A percentile compares a stretch with the other conserved stretches of the same genome.
These are phyloP conservation scores for Trichoderma aggressivum DNA, from an alignment of 2,329 filamentous ascomycete genomes.

Conservation along the genomic window DNA sequence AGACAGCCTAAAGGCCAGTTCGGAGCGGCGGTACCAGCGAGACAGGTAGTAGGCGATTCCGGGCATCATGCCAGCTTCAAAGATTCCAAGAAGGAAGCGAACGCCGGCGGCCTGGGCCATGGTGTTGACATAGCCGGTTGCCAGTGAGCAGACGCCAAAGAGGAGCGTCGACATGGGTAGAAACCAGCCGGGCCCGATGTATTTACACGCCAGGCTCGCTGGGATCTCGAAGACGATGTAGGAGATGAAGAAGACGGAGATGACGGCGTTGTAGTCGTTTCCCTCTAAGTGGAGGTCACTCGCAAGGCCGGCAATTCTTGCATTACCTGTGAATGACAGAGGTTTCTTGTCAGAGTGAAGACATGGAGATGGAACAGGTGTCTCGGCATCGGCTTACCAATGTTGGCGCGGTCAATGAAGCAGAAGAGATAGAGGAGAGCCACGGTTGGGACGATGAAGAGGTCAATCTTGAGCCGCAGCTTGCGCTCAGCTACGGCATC, in stretches of 20 bases:
- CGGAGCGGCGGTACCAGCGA: conserved; percentile 67
- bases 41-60: conserved; percentile 72
- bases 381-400: conserved; percentile 46
- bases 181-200: conserved; percentile 69
- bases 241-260: conserved; percentile 68
- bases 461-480: conserved; percentile 62
- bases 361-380: background rate
- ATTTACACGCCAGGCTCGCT: conserved; percentile 65
- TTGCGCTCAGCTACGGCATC: conserved; percentile 55
- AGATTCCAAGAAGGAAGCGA: conserved; percentile 64
- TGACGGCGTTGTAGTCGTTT: conserved; percentile 66
- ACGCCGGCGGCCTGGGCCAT: conserved; percentile 54
- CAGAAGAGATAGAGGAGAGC: conserved; percentile 67
- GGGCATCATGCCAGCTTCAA: conserved; percentile 71
- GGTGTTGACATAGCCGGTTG: conserved; percentile 62
- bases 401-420: conserved; percentile 72
- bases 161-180: conserved; percentile 59
- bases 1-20: conserved; percentile 64
- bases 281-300: conserved; percentile 55
- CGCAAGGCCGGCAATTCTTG: conserved; percentile 62
- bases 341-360: background rate
- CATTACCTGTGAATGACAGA: conserved; percentile 52
- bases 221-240: conserved; percentile 74
- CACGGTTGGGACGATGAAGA: conserved; percentile 63
- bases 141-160: conserved; percentile 62